phyloP scores from a whole-genome alignment of 192 early-diverging fungal species.

The Obelidium mucronatum region DNA sequence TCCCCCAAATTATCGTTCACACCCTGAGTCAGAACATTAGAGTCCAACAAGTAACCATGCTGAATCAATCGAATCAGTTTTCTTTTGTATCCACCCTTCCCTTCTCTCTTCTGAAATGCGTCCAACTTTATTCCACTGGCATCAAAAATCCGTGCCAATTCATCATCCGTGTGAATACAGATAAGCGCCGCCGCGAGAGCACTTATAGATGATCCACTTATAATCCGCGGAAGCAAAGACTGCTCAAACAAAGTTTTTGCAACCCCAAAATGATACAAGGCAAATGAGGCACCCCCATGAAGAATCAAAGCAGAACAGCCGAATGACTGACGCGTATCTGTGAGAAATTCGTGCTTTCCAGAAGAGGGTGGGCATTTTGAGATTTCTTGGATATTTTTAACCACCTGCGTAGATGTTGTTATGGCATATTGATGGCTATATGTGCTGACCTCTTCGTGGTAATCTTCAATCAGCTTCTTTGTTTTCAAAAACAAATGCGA shows the following conservation, averaged over 20 bases:
- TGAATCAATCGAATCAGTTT: slow-evolving; percentile 65
- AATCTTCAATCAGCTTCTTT: slow-evolving; percentile 79
- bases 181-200: slow-evolving; percentile 78
- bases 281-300: slow-evolving; percentile 75
- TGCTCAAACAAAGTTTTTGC: slow-evolving; percentile 75
- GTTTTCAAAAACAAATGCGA: slow-evolving; percentile 51
- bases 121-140: slow-evolving; percentile 70
- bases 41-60: slow-evolving; percentile 75
- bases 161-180: slow-evolving; percentile 78
- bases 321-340: slow-evolving; percentile 78
- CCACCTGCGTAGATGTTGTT: slow-evolving; percentile 1
- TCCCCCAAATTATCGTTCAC: slow-evolving; percentile 77
- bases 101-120: slow-evolving; percentile 68
- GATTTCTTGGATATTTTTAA: slow-evolving; percentile 12
- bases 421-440: slow-evolving; percentile 22
- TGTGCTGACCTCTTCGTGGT: slow-evolving; percentile 70
- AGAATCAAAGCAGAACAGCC: slow-evolving; percentile 77
- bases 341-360: slow-evolving; percentile 72
- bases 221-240: slow-evolving; percentile 72
- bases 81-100: slow-evolving; percentile 63
- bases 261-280: slow-evolving; percentile 79
- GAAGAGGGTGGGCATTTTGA: slow-evolving; percentile 50
- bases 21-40: slow-evolving; percentile 77
- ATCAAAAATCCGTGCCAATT: slow-evolving; percentile 64
- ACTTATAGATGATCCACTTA: slow-evolving; percentile 78